Conservation (phyloP, 2,329 filamentous ascomycete genomes). For the Pseudovirgaria hyperparasitica region DNA sequence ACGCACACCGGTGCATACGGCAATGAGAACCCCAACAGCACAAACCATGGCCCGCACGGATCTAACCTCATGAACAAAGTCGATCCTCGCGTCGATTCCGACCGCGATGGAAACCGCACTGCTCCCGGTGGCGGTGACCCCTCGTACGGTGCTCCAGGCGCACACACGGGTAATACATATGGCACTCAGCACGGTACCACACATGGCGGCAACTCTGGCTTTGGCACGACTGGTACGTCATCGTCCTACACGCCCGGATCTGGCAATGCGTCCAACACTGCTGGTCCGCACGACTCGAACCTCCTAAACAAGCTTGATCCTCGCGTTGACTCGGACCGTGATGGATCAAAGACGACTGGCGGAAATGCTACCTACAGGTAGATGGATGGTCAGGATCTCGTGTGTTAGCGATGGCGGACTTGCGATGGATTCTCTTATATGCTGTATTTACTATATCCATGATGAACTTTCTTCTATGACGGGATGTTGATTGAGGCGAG, state of each 20-base stretch:
- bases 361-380: constrained; percentile 15
- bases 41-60: constrained; percentile 19
- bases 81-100: constrained; percentile 18
- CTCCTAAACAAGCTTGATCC: constrained; percentile 24
- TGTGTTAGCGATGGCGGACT: too few relatives aligned
- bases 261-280: constrained; percentile 17
- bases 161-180: constrained; percentile 14
- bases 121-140: constrained; percentile 4
- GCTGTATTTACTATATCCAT: too few relatives aligned
- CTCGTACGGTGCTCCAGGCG: constrained; percentile 8
- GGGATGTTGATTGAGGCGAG: too few relatives aligned
- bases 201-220: constrained; percentile 7
- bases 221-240: constrained; percentile 6
- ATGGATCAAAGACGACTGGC: constrained; percentile 18
- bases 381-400: too few relatives aligned
- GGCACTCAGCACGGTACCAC: constrained; percentile 10
- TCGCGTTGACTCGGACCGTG: constrained; percentile 21
- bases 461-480: too few relatives aligned
- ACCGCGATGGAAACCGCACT: constrained; percentile 6
- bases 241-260: too few relatives aligned
- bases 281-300: constrained; percentile 22
- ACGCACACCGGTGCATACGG: constrained; percentile 2
- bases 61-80: constrained; percentile 14
- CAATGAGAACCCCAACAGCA: constrained; percentile 9
- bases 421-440: too few relatives aligned